Conservation (phyloP, 2,329 filamentous ascomycete species). For the Hymenoscyphus fructigenus region DNA sequence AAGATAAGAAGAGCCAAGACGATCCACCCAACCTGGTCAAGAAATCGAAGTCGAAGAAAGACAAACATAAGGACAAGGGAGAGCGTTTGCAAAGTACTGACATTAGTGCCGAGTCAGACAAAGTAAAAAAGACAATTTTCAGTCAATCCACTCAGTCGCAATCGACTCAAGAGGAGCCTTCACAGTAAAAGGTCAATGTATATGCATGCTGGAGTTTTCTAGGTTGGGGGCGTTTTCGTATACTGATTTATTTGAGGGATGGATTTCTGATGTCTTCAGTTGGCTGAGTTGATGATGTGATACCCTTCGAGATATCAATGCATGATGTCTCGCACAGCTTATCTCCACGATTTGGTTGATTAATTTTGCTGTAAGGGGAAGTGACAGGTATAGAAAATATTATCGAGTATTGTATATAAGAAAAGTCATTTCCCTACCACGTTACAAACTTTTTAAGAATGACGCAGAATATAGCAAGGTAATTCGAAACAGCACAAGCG, state of each 20-base stretch:
- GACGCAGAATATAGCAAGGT: no score
- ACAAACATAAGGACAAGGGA: neutral
- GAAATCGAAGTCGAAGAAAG: neutral
- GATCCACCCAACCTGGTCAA: neutral
- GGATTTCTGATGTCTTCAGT: neutral
- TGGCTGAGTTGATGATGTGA: neutral
- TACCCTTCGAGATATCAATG: slow-evolving; percentile 1
- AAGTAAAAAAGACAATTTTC: neutral
- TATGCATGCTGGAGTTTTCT: neutral
- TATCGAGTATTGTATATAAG: neutral
- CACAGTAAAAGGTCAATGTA: neutral
- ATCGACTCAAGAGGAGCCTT: neutral
- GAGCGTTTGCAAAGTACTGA: neutral
- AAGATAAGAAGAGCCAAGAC: neutral
- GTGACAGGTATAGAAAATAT: neutral
- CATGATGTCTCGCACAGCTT: neutral
- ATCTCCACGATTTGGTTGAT: neutral
- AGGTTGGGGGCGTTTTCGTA: neutral
- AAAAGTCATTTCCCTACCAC: neutral
- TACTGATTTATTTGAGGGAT: neutral
- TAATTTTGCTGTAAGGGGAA: neutral
- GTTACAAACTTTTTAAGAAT: no score
- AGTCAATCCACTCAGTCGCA: slow-evolving; percentile 4
- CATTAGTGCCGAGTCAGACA: neutral
- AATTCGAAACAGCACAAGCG: no score